phyloP scores from a whole-genome alignment of 805 yeast genomes.

The Metahyphopichia silvanorum region DNA sequence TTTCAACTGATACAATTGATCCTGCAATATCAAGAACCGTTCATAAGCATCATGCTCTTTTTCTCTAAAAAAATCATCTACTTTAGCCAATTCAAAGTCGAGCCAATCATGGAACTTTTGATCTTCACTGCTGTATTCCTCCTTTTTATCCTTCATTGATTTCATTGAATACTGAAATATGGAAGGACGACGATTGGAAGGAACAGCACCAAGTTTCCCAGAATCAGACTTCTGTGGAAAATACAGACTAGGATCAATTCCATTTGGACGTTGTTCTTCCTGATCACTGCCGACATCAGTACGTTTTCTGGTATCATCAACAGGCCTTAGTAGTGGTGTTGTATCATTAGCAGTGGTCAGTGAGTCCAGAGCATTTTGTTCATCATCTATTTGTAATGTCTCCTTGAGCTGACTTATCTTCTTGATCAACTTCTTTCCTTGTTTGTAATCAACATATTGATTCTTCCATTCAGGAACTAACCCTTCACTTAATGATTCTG shows the following conservation, averaged over 20 bases:
- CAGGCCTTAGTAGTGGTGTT: constrained; percentile 21
- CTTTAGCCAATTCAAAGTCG: constrained; percentile 55
- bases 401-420: constrained; percentile 18
- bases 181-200: constrained; percentile 11
- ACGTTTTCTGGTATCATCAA: neutral
- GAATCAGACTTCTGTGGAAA: neutral
- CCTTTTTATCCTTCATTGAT: constrained; percentile 14
- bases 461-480: constrained; percentile 87
- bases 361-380: neutral
- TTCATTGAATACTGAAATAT: constrained; percentile 18
- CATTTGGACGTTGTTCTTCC: neutral
- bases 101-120: constrained; percentile 64
- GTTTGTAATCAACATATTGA: constrained; percentile 70
- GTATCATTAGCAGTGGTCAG: constrained; percentile 13
- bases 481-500: constrained; percentile 62
- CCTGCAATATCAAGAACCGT: constrained; percentile 60
- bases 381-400: constrained; percentile 1
- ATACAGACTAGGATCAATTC: neutral
- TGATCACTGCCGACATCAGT: neutral
- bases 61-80: constrained; percentile 57
- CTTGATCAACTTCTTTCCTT: constrained; percentile 53
- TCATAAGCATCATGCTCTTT: constrained; percentile 60
- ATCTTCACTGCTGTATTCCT: constrained; percentile 32
- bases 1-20: constrained; percentile 61
- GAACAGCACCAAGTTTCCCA: neutral